Evolutionary conservation across 352 stramenopile species (phyloP), one percentile per base, ranked within the genome.

Genomic region (Pythium utonaiense): DNA sequence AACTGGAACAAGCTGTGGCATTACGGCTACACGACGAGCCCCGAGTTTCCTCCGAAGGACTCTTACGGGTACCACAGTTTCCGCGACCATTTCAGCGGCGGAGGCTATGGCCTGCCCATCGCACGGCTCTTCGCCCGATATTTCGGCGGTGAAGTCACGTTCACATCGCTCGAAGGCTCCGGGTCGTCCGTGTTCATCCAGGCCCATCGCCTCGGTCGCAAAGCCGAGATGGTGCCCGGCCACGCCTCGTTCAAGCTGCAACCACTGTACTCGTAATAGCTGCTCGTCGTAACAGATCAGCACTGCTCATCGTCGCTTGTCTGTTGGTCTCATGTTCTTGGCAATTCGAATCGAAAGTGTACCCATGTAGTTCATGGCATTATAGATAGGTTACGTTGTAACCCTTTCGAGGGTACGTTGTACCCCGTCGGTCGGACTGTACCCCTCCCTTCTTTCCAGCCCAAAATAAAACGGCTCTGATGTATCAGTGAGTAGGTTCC

Each of bases 131-230:
- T 99, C 71, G 96, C 96, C 33, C 84, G 97, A 40, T 99, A 99
- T 73, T 99, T 99, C 75, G 97, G 97, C 31, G 98, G 98, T 25
- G 97, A 99, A 71, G 75, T 99, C 25, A 96, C 88, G 51, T 98
- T 99, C 74, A 98, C 98, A 62, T 99, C 94, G 27, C 98, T 99
- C 71, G 97, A 99, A 73, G 97, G 98, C 22, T 98, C 95, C 42
- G 97, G 97, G 13, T 99, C 97, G 25, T 97, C 98, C 62, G 81
- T 73, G n/a, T 93, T 91, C 53, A 86, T 93, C 51, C 83, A 93
- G 64, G 81, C 79, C 31, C 83, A 90, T 47, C 78, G 83, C 10
- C 72, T 93, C 36, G 83, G 83, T 42, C 88, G 75, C 21, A 87
- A 86, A 44, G 78, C 80, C 27, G 83, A 93, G 65, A 73, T 91